Percentiles rank a stretch among this genome's conserved stretches.
Evolutionary conservation across 106 monocot genomes (phyloP).

Genomic region (Dendrobium chrysotoxum): DNA sequence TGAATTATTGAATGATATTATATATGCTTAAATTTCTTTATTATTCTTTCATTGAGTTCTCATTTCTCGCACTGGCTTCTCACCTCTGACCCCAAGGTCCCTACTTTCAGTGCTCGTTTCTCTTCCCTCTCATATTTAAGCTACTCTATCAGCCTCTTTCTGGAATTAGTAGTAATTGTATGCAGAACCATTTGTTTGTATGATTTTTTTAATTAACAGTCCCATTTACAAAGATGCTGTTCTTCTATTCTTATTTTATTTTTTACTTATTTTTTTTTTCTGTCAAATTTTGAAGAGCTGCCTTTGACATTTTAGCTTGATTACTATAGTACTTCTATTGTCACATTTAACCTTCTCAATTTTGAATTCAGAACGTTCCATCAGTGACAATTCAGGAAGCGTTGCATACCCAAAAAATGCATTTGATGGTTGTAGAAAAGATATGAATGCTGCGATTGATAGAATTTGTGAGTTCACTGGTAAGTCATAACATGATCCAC

Average conservation of each 20-base stretch:
- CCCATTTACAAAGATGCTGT: not conserved
- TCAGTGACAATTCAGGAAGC: conserved; percentile 52
- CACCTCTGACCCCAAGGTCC: no score
- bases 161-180: not conserved
- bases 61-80: no score
- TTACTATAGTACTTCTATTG: not conserved
- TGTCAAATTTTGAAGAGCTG: not conserved
- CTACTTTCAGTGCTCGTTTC: not conserved
- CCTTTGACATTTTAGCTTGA: not conserved
- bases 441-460: conserved; percentile 82
- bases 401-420: conserved; percentile 35
- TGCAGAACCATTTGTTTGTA: not conserved
- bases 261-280: not conserved
- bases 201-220: not conserved
- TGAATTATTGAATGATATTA: no score
- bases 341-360: not conserved
- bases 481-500: conserved; percentile 15
- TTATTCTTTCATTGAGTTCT: no score
- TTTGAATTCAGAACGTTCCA: conserved; percentile 46
- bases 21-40: no score
- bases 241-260: not conserved
- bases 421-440: conserved; percentile 95
- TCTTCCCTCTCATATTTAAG: not conserved
- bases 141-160: not conserved
- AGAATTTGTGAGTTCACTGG: conserved; percentile 84